Base-by-base conservation (phyloP, 176 grass and related monocot genomes). In the Puya raimondii region DNA sequence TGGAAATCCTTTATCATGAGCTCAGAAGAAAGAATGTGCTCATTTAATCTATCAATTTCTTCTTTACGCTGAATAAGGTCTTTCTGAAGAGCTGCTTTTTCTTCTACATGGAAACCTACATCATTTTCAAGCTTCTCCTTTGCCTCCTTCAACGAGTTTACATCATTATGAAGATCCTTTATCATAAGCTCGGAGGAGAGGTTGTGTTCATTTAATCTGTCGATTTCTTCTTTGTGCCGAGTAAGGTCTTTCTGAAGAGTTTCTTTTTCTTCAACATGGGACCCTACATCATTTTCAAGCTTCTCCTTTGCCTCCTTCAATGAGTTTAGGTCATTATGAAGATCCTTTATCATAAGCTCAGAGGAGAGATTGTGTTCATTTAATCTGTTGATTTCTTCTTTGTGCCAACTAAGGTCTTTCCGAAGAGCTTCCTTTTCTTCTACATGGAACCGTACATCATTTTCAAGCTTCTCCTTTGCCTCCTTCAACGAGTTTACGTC, bases 51-150 rank as follows among this genome's bases (percentile, higher is more conserved):
- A 42, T 42, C 33, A 42, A 42, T 42, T 42, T 23, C 16, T 63
- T 63, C 57, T 63, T 63, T 11, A 10, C n/a, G 57, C 9, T 63
- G 57, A 21, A n/a, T 20, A 63, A 63, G 57, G n/a, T 20, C 57
- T 63, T 63, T n/a, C 17, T 20, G 57, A 63, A 63, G 57, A 63
- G 15, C 57, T 63, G 23, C 22, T 17, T 63, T 63, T 63, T 63
- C 57, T 63, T 63, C 57, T 63, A 63, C 16, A 63, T 63, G 57
- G 17, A 63, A 10, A 2, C 16, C 4, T 21, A 23, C 17, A 9
- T 63, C 57, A 63, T 23, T n/a, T 20, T 63, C 57, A 63, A 10
- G 4, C 22, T 8, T 63, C 17, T 21, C 33, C 33, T 42, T 42
- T 42, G 33, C 33, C 33, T 42, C 33, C 33, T 7, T 42, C 33